Conservation (phyloP, 176 grass and related monocot genomes). For the Otatea glauca region DNA sequence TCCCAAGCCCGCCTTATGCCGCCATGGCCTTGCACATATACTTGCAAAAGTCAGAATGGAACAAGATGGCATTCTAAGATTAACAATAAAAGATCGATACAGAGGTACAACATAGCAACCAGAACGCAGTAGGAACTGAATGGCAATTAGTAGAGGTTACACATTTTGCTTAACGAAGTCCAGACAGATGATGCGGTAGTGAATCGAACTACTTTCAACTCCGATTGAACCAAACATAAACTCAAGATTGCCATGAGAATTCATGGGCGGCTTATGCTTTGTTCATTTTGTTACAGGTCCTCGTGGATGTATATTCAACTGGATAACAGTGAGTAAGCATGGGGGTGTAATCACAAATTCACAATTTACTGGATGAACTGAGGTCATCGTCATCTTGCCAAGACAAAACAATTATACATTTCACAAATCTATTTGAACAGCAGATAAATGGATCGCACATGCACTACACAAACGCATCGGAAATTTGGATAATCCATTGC, state of each 20-base stretch:
- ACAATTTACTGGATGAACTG: slow-evolving; percentile 52
- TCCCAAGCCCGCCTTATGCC: not conserved
- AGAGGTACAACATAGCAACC: not conserved
- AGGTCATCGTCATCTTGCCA: slow-evolving; percentile 36
- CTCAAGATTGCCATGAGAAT: not conserved
- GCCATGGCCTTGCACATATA: not conserved
- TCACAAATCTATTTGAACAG: slow-evolving; percentile 50
- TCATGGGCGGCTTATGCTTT: not conserved
- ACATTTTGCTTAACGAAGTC: not conserved
- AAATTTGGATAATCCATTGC: slow-evolving; percentile 39
- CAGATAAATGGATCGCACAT: slow-evolving; percentile 33
- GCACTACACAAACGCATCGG: slow-evolving; percentile 42
- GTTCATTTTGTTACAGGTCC: not conserved
- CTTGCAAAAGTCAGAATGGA: not conserved
- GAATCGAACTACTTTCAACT: not conserved
- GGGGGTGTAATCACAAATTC: slow-evolving; percentile 54
- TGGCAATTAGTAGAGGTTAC: not conserved
- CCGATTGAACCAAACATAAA: not conserved
- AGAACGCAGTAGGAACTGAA: not conserved
- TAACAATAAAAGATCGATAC: not conserved
- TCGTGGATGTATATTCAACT: not conserved
- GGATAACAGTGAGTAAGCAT: not conserved
- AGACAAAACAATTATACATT: slow-evolving; percentile 45
- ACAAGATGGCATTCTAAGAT: not conserved
- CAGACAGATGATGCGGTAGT: not conserved